These are phyloP conservation scores for Cladophialophora bantiana DNA, from an alignment of 2,329 filamentous ascomycete species.

Conservation along the genomic window DNA sequence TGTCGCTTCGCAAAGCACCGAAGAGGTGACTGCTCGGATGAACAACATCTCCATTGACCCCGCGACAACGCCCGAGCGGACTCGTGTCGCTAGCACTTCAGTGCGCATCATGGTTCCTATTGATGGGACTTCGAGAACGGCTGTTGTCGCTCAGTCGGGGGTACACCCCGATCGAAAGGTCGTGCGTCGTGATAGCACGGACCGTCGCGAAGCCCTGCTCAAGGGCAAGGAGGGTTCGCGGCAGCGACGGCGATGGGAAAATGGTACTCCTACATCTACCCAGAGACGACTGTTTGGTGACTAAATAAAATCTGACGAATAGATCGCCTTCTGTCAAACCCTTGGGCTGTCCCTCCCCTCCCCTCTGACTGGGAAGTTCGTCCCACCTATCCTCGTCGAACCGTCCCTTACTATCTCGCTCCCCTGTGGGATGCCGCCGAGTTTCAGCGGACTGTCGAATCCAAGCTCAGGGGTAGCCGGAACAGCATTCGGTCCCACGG, in stretches of 20 bases:
- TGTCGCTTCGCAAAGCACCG: constrained; percentile 5
- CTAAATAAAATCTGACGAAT: constrained; percentile 30
- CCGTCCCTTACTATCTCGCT: constrained; percentile 88
- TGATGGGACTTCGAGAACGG: constrained; percentile 57
- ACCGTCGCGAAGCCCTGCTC: constrained; percentile 74
- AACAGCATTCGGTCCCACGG: constrained; percentile 50
- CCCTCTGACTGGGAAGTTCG: constrained; percentile 82
- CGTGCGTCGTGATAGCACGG: constrained; percentile 66
- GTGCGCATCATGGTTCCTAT: constrained; percentile 76
- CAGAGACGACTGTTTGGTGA: constrained; percentile 6
- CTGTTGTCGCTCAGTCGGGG: constrained; percentile 38
- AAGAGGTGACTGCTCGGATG: constrained; percentile 26
- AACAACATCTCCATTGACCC: constrained; percentile 25
- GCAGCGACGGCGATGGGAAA: constrained; percentile 90
- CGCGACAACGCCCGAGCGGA: constrained; percentile 8
- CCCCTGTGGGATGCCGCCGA: constrained; percentile 75
- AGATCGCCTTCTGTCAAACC: constrained; percentile 88
- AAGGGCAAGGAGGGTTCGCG: constrained; percentile 92
- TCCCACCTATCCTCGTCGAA: constrained; percentile 76
- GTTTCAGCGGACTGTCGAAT: constrained; percentile 53
- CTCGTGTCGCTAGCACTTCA: constrained; percentile 54
- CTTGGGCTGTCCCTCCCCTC: constrained; percentile 81
- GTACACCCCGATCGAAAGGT: constrained; percentile 59
- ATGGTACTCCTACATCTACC: constrained; percentile 65
- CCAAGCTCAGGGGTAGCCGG: constrained; percentile 44